Conservation (phyloP, 148 eudicot species). For the Gaultheria prostrata region DNA sequence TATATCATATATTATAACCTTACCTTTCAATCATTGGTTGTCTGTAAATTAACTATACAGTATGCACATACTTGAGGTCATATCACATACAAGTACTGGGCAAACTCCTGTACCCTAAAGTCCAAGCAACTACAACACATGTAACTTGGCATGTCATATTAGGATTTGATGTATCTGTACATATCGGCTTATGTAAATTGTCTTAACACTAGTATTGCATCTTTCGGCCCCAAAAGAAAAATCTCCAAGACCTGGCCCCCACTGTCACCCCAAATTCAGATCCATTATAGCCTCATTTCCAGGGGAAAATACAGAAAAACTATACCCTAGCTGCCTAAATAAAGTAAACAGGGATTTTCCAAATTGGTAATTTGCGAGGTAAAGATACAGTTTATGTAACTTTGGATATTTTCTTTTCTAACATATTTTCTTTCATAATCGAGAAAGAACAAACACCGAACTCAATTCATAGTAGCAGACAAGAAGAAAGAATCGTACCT, state of each 20-base stretch:
- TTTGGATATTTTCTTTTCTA: neutral
- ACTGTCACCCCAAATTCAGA: neutral
- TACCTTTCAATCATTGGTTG: neutral
- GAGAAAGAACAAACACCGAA: neutral
- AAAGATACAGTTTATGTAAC: neutral
- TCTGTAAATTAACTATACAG: neutral
- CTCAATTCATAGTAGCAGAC: neutral
- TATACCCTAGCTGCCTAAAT: neutral
- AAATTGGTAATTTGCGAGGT: neutral
- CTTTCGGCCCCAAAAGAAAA: neutral
- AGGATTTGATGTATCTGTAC: neutral
- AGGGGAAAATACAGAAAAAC: neutral
- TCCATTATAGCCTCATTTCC: neutral
- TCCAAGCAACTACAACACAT: neutral
- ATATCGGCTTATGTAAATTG: neutral
- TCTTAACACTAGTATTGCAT: neutral
- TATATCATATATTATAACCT: neutral
- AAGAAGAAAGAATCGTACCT: conserved; percentile 33
- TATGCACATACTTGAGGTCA: neutral
- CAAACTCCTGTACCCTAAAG: neutral
- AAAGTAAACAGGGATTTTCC: neutral
- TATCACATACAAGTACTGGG: neutral
- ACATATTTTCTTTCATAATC: neutral
- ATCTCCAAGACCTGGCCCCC: neutral
- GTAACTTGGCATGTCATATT: neutral